Percentiles rank a stretch among this genome's conserved stretches.
These are phyloP conservation scores for Trametes hirsuta DNA, from an alignment of 1,284 basidiomycete species.

Conservation along the genomic window DNA sequence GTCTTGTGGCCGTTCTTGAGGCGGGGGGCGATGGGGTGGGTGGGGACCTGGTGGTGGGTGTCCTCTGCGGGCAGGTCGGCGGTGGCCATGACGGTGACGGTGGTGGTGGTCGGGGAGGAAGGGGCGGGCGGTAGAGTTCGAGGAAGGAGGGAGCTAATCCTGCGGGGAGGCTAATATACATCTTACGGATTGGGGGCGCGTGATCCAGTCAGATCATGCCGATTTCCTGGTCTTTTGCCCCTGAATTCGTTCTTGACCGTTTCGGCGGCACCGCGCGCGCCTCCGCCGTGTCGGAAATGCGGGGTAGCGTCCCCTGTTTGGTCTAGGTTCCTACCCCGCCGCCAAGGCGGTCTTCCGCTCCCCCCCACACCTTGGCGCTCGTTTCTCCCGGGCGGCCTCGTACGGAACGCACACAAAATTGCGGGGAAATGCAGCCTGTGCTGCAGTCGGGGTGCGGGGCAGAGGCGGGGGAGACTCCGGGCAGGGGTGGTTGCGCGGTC, in stretches of 20 bases:
- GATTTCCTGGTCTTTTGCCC: slow-evolving; percentile 12
- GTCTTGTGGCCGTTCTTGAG: slow-evolving; percentile 59
- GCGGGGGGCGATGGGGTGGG: slow-evolving; percentile 72
- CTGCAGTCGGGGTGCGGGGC: slow-evolving; percentile 9
- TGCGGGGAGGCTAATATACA: slow-evolving; percentile 14
- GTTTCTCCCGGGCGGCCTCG: neutral
- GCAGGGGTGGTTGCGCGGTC: neutral
- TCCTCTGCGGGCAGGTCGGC: slow-evolving; percentile 19
- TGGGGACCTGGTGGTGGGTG: slow-evolving; percentile 30
- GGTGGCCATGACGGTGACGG: slow-evolving; percentile 19
- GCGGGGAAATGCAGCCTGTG: slow-evolving; percentile 1
- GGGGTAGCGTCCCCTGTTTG: slow-evolving; percentile 6
- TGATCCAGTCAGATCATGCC: slow-evolving; percentile 15
- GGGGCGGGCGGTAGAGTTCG: slow-evolving; percentile 1
- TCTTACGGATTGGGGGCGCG: slow-evolving; percentile 6
- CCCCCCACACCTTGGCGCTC: slow-evolving; percentile 3
- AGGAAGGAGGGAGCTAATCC: neutral
- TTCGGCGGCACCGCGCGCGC: neutral
- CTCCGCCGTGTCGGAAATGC: slow-evolving; percentile 1
- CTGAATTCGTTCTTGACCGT: slow-evolving; percentile 17
- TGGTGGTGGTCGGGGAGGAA: neutral
- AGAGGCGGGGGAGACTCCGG: neutral
- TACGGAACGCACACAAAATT: neutral
- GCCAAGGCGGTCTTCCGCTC: slow-evolving; percentile 10
- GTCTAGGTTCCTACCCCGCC: slow-evolving; percentile 9